Percentiles rank a stretch among this genome's conserved stretches.
Evolutionary conservation across 225 moss, liverwort and hornwort genomes (phyloP).

Genomic region (Bryoerythrophyllum caledonicum): DNA sequence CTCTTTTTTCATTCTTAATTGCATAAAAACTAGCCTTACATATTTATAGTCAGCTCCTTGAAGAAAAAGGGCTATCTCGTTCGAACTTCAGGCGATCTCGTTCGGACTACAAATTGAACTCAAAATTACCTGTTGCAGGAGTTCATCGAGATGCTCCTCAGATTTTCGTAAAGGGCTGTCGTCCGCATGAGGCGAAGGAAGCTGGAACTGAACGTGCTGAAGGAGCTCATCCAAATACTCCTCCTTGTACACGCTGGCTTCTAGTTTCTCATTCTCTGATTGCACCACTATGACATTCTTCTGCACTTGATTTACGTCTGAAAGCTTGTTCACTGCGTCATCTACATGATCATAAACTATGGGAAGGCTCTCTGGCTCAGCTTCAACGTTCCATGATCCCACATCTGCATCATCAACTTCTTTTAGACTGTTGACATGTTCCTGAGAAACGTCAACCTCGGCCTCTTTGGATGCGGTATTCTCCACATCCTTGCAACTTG

Average conservation of each 20-base stretch:
- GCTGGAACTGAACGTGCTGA: conserved; percentile 33
- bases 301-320: conserved; percentile 18
- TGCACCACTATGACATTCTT: conserved; percentile 35
- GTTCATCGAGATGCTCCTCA: conserved; percentile 31
- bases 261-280: conserved; percentile 12
- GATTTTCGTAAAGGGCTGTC: conserved; percentile 19
- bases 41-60: too few species aligned
- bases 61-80: too few species aligned
- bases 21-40: too few species aligned
- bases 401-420: not conserved
- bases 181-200: conserved; percentile 20
- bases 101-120: too few species aligned
- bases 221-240: conserved; percentile 42
- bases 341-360: conserved; percentile 2
- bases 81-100: too few species aligned
- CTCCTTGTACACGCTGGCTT: conserved; percentile 17
- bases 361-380: not conserved
- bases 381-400: conserved; percentile 3
- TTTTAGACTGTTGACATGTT: not conserved
- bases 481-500: not conserved
- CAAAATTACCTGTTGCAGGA: conserved; percentile 33
- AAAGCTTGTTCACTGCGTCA: conserved; percentile 5
- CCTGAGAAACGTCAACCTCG: not conserved
- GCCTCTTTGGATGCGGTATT: not conserved
- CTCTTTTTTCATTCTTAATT: too few species aligned